phyloP scores from a whole-genome alignment of 2,329 filamentous ascomycete genomes.

The Kalaharituber pfeilii region DNA sequence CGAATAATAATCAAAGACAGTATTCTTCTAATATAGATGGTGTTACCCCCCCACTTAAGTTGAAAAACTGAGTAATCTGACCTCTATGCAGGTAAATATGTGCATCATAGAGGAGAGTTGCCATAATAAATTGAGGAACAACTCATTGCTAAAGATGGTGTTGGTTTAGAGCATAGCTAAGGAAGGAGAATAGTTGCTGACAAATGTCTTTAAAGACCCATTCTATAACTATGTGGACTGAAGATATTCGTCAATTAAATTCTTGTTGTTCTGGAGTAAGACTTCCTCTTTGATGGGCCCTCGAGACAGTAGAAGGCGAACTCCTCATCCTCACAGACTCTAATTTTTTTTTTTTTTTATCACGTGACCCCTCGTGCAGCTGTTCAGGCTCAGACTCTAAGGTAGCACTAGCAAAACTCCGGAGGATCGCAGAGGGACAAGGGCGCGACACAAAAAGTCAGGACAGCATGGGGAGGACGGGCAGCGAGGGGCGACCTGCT shows the following conservation, averaged over 20 bases:
- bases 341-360: too few relatives aligned
- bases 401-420: too few relatives aligned
- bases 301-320: too few relatives aligned
- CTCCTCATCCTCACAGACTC: too few relatives aligned
- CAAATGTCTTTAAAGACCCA: constrained; percentile 3
- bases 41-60: not conserved
- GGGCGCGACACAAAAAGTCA: too few relatives aligned
- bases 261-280: not conserved
- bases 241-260: not conserved
- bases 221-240: constrained; percentile 1
- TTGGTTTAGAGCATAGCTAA: not conserved
- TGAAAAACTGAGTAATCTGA: constrained; percentile 4
- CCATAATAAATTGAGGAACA: not conserved
- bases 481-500: too few relatives aligned
- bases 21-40: constrained; percentile 2
- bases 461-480: too few relatives aligned
- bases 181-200: not conserved
- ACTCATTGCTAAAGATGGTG: not conserved
- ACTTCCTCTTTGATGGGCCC: too few relatives aligned
- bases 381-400: too few relatives aligned
- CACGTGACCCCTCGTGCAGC: too few relatives aligned
- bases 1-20: not conserved
- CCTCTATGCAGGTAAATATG: constrained; percentile 5
- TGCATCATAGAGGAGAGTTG: constrained; percentile 3
- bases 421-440: too few relatives aligned